phyloP scores from a whole-genome alignment of 2,329 filamentous ascomycete genomes.

The Calonectria pteridis region DNA sequence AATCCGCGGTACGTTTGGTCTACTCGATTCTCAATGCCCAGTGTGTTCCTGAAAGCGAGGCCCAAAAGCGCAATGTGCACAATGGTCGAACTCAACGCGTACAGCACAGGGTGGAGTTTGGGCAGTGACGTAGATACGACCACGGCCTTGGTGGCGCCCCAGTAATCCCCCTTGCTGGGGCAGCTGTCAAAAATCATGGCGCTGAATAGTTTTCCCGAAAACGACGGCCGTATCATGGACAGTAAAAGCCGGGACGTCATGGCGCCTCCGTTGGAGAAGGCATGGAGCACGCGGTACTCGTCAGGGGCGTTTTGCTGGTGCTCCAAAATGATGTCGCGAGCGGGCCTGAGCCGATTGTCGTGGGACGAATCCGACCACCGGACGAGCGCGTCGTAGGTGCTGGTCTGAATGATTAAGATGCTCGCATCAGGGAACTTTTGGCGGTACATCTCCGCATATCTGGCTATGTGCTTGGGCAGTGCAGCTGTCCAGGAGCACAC shows the following conservation, averaged over 20 bases:
- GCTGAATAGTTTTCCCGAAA: background rate
- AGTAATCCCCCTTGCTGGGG: slow-evolving; percentile 1
- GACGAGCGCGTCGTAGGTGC: background rate
- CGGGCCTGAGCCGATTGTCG: background rate
- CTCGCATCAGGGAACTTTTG: background rate
- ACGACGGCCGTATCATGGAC: background rate
- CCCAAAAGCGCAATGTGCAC: background rate
- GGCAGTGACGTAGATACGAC: background rate
- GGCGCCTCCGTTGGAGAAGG: slow-evolving; percentile 2
- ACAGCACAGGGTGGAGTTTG: background rate
- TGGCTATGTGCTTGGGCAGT: background rate
- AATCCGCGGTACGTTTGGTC: background rate
- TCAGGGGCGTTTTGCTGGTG: background rate
- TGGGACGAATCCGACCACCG: background rate
- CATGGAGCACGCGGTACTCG: background rate
- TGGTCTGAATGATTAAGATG: background rate
- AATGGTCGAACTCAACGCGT: background rate
- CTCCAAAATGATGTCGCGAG: background rate
- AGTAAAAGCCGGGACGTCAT: background rate
- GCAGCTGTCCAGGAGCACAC: background rate
- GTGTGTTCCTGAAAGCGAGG: background rate
- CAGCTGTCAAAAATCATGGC: slow-evolving; percentile 4
- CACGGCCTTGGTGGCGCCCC: background rate
- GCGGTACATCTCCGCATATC: background rate
- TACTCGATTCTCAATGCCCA: background rate